Base-by-base conservation (phyloP, 2,329 filamentous ascomycete genomes). In the Waltergamsia citrina region DNA sequence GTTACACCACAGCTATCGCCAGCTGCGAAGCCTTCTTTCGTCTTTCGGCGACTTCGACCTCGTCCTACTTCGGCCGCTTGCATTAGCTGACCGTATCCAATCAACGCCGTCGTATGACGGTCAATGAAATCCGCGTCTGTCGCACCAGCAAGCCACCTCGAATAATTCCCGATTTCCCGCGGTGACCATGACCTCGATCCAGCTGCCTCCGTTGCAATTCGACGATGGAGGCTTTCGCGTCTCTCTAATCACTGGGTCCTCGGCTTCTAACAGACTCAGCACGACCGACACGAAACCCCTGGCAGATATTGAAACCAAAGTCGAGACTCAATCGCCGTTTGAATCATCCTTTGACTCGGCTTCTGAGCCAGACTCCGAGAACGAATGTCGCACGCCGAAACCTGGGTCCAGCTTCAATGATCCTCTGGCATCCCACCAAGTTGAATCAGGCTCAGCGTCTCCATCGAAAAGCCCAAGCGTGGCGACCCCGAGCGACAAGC, bases 161-260 rank as follows among this genome's bases (percentile, higher is more conserved):
- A 7, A 14, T 17, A 24, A 27, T 34, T 12, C 32, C 12, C 15
- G n/a, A 33, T 7, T 25, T 10, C 22, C 30, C 12, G 22, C 15
- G 19, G 31, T 33, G 20, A 17, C 22, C 32, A 38, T 38, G 36
- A 32, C 36, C 16, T 38, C 36, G 17, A 27, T 38, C 12, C 32
- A 35, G 22, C 28, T 38, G 23, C 36, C 36, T n/a, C 36, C 36
- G 12, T 21, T 38, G 28, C 19, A 33, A 12, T 38, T 38, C 21
- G 36, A 38, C 17, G 36, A 35, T 22, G 31, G 35, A 14, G 32
- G 32, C 28, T 35, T 38, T 18, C 32, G 32, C 16, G 18, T 38
- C 27, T 35, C 28, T 14, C n/a, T 38, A 23, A 35, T 34, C 29
- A 27, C 22, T 9, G 33, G 33, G 12, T 11, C 8, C 14, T 12